Base-by-base conservation (phyloP, 192 early-diverging fungal species). In the Rhizoclosmatium globosum region DNA sequence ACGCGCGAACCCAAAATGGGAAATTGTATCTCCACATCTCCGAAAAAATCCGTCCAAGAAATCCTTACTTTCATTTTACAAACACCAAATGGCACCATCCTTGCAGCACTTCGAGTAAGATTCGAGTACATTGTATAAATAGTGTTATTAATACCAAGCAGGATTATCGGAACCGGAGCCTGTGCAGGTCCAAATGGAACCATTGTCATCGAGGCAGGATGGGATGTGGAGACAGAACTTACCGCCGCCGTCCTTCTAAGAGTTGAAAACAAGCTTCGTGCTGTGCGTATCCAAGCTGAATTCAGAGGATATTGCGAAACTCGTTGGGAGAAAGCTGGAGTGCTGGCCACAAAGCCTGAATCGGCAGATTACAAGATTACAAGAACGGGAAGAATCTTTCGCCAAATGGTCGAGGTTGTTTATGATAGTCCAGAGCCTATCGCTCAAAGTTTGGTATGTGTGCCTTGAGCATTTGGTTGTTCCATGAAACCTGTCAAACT, bases 221-320 rank as follows among this genome's bases (percentile, higher is more conserved):
- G 73, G 73, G 46, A 64, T n/a, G 46, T 45, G 31, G 45, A 39
- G 21, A 0, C 44, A 3, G 9, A 15, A 7, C 68, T 71, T 2
- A 46, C 58, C 11, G 77, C 57, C 39, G 77, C 77, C 38, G 68
- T 79, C 38, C 57, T 71, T 11, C 56, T 79, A 9, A 79, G 59
- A 41, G 17, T 69, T 31, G 44, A 50, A 59, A 79, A 79, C 50
- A 69, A 71, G n/a, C 77, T 79, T 50, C 71, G 71, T 53, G 58
- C 60, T 44, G 62, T 71, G 2, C 74, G 68, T 17, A 71, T 79
- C 69, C 21, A 41, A 21, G 67, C 53, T 6, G 77, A 79, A 45
- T 59, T 79, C 15, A 11, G 77, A 11, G 77, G 77, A 21, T 71
- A 58, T 41, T 48, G 38, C 23, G 77, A 79, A 71, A 79, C 77